Conservation (phyloP, 2,329 filamentous ascomycete species). For the Pestalotiopsis sp. region DNA sequence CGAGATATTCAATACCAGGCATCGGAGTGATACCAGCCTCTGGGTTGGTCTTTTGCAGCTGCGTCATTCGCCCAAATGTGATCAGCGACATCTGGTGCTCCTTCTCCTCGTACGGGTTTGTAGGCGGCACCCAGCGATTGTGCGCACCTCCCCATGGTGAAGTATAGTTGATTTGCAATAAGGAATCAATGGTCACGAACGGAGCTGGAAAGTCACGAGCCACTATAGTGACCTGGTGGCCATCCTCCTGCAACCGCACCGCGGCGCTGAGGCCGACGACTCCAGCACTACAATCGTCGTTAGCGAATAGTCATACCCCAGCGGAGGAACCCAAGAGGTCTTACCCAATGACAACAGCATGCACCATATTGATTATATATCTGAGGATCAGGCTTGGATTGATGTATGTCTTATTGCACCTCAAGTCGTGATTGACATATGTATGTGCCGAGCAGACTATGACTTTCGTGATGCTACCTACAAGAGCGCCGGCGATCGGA, state of each 20-base stretch:
- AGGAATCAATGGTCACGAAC: conserved; percentile 42
- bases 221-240: conserved; percentile 41
- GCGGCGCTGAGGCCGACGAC: conserved; percentile 53
- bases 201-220: conserved; percentile 48
- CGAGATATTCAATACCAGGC: conserved; percentile 52
- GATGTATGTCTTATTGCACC: neutral
- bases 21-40: conserved; percentile 49
- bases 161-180: conserved; percentile 48
- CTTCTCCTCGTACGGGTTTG: conserved; percentile 30
- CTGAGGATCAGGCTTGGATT: neutral
- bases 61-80: conserved; percentile 44
- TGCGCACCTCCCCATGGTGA: conserved; percentile 60
- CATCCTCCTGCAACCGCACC: conserved; percentile 42
- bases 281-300: conserved; percentile 42
- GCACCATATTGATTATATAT: conserved; percentile 19
- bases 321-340: neutral
- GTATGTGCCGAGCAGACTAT: neutral
- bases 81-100: conserved; percentile 44
- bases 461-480: neutral
- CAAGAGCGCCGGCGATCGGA: neutral
- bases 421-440: neutral
- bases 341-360: conserved; percentile 29
- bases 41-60: conserved; percentile 27
- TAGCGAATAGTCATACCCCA: neutral
- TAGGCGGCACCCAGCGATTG: conserved; percentile 50